These are phyloP conservation scores for Lactifluus hygrophoroides DNA, from an alignment of 768 basidiomycete species.

Conservation along the genomic window DNA sequence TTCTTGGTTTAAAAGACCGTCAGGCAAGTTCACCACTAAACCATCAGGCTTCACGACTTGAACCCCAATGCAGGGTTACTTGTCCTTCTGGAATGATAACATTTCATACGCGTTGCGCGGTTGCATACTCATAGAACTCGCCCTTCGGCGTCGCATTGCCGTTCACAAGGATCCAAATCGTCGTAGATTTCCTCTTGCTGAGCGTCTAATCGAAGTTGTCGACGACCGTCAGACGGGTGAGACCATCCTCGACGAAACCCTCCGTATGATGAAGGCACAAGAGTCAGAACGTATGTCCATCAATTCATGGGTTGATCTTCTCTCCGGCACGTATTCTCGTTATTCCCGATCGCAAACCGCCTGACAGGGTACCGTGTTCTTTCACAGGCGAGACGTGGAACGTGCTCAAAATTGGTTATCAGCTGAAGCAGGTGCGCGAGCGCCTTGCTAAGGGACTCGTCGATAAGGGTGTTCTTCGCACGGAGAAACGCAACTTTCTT, in stretches of 20 bases:
- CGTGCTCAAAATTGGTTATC: conserved; percentile 98
- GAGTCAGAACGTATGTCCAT: conserved; percentile 69
- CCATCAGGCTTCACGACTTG: neutral
- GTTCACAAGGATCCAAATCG: conserved; percentile 80
- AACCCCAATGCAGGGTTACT: conserved; percentile 58
- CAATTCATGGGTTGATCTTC: conserved; percentile 90
- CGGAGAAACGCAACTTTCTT: conserved; percentile 97
- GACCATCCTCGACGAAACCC: conserved; percentile 90
- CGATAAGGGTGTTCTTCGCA: conserved; percentile 97
- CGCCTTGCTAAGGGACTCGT: conserved; percentile 94
- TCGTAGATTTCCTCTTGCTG: conserved; percentile 62
- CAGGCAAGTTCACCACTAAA: conserved; percentile 46
- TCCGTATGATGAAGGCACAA: conserved; percentile 89
- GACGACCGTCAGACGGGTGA: conserved; percentile 92
- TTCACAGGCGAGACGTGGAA: conserved; percentile 95
- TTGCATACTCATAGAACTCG: conserved; percentile 95
- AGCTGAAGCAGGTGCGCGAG: conserved; percentile 97
- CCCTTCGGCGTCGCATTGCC: conserved; percentile 88
- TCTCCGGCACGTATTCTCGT: conserved; percentile 62
- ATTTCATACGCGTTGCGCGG: conserved; percentile 98
- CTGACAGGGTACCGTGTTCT: neutral
- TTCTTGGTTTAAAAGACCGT: conserved; percentile 93
- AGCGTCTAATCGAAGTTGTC: conserved; percentile 83
- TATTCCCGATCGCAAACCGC: neutral
- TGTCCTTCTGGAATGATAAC: conserved; percentile 99